A percentile compares a stretch with the other conserved stretches of the same genome.
Evolutionary conservation across 2,329 filamentous ascomycete species (phyloP).

Genomic region (Tolypocladium guangdongense): DNA sequence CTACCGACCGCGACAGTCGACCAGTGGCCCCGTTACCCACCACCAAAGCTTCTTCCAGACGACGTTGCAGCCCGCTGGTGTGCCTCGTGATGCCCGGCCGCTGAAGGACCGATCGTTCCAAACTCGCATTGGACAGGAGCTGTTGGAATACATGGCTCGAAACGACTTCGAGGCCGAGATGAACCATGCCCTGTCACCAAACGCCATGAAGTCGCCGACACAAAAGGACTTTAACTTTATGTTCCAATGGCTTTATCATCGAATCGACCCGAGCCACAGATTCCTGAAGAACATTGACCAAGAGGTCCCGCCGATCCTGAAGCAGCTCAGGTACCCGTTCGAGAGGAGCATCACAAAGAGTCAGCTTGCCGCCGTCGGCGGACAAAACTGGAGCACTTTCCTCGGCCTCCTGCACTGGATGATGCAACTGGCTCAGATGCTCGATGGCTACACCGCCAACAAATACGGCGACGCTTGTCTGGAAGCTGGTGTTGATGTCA

Average conservation of each 20-base stretch:
- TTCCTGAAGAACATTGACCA: constrained; percentile 94
- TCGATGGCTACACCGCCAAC: constrained; percentile 69
- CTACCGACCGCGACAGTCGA: constrained; percentile 58
- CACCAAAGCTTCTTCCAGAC: constrained; percentile 95
- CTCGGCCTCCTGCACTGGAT: constrained; percentile 94
- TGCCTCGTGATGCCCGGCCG: constrained; percentile 77
- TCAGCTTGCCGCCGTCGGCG: constrained; percentile 86
- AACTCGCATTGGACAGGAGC: constrained; percentile 72
- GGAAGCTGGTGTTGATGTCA: constrained; percentile 79
- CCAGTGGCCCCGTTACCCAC: constrained; percentile 46
- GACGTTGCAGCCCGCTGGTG: constrained; percentile 67
- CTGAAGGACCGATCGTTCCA: constrained; percentile 74
- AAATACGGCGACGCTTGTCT: constrained; percentile 84
- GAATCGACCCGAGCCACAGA: constrained; percentile 85
- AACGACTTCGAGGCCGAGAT: constrained; percentile 98
- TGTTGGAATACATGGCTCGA: constrained; percentile 82
- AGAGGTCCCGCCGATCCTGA: constrained; percentile 84
- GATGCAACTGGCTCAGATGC: constrained; percentile 94
- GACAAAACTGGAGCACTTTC: constrained; percentile 95
- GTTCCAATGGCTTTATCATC: constrained; percentile 96
- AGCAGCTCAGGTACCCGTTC: constrained; percentile 89
- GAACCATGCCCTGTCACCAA: constrained; percentile 85
- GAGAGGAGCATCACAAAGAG: constrained; percentile 95
- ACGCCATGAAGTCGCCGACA: constrained; percentile 85
- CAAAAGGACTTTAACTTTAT: constrained; percentile 98